phyloP scores from a whole-genome alignment of 768 basidiomycete species.

The Tylopilus plumbeoviolaceoides region DNA sequence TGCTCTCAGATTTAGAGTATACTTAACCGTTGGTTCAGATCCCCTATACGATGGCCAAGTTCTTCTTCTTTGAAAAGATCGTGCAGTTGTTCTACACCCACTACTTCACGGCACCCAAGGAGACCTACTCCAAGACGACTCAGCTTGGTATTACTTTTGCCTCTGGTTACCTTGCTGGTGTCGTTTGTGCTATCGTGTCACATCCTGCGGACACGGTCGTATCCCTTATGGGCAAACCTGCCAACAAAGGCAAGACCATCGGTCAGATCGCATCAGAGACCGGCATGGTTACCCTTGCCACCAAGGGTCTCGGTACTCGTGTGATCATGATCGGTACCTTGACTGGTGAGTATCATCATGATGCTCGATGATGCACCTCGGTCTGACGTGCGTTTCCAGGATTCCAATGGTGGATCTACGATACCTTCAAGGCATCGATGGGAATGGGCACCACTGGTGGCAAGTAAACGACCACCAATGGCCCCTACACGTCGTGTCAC shows the following conservation, averaged over 20 bases:
- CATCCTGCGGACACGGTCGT: slow-evolving; percentile 94
- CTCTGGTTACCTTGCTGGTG: slow-evolving; percentile 93
- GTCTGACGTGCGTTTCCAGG: slow-evolving; percentile 36
- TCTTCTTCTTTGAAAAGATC: slow-evolving; percentile 92
- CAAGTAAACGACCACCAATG: slow-evolving; percentile 48
- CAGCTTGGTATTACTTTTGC: slow-evolving; percentile 88
- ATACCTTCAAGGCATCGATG: slow-evolving; percentile 79
- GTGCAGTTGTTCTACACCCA: slow-evolving; percentile 85
- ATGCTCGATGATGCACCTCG: background rate
- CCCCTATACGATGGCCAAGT: slow-evolving; percentile 99
- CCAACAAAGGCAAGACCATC: slow-evolving; percentile 76
- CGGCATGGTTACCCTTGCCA: slow-evolving; percentile 59
- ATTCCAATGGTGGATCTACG: slow-evolving; percentile 96
- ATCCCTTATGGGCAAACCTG: slow-evolving; percentile 87
- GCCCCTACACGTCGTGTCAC: background rate
- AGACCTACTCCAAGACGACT: slow-evolving; percentile 72
- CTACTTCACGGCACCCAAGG: slow-evolving; percentile 78
- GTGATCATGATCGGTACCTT: slow-evolving; percentile 77
- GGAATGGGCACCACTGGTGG: slow-evolving; percentile 87
- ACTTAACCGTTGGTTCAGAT: slow-evolving; percentile 48
- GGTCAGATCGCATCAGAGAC: slow-evolving; percentile 71
- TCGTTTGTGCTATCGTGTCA: slow-evolving; percentile 93
- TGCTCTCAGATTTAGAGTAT: background rate
- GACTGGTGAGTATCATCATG: slow-evolving; percentile 33
- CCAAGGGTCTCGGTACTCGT: slow-evolving; percentile 85